Evolutionary conservation across 345 rosid genomes (phyloP).

Genomic region (Eucalyptus decipiens): DNA sequence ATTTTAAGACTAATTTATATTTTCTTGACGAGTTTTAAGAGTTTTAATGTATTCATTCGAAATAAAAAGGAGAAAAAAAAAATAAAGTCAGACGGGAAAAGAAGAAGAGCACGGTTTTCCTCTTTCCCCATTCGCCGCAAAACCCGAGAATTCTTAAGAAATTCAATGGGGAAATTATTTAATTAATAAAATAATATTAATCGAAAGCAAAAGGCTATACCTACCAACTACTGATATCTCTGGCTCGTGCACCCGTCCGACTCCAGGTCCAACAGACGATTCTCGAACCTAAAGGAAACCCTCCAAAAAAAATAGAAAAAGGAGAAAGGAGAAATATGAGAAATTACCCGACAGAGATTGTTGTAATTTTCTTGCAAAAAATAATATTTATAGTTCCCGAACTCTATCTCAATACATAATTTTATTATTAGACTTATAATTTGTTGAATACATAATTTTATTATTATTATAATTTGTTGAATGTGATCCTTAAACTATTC

Average conservation of each 20-base stretch:
- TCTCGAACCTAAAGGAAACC: neutral
- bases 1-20: too few relatives aligned
- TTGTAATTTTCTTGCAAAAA: neutral
- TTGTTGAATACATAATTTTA: neutral
- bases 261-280: neutral
- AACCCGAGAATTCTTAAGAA: neutral
- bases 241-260: neutral
- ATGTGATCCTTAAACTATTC: accelerated
- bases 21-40: too few relatives aligned
- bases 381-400: accelerated
- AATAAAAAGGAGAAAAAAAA: too few relatives aligned
- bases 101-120: neutral
- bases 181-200: too few relatives aligned
- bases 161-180: neutral
- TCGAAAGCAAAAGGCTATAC: neutral
- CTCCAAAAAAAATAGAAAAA: neutral
- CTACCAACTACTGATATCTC: neutral
- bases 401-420: neutral
- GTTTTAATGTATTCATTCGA: too few relatives aligned
- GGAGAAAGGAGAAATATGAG: neutral
- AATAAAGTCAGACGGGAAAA: too few relatives aligned
- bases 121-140: neutral
- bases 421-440: neutral
- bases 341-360: neutral
- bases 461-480: accelerated